These are phyloP conservation scores for Puccinia triticina DNA, from an alignment of 1,284 basidiomycete species.

Conservation along the genomic window DNA sequence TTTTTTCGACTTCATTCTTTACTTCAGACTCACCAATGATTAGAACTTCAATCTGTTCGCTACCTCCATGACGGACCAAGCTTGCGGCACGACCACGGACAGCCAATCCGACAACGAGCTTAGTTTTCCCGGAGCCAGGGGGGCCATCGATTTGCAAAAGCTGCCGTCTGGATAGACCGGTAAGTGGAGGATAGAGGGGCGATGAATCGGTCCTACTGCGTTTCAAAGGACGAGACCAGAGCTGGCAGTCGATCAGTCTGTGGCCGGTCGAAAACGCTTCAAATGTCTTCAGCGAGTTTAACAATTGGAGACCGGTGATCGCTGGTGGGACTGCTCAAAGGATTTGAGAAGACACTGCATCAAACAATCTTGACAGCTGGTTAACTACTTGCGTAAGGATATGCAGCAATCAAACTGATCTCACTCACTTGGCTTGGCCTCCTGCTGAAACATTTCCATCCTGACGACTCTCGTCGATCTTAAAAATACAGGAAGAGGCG, in stretches of 20 bases:
- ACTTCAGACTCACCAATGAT: conserved; percentile 14
- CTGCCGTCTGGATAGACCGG: conserved; percentile 33
- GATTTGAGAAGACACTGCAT: not conserved
- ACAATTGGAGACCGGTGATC: conserved; percentile 33
- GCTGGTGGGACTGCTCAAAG: not conserved
- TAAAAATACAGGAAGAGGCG: too few species aligned
- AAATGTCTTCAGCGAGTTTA: conserved; percentile 15
- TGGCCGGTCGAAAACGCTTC: conserved; percentile 27
- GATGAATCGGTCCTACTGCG: conserved; percentile 11
- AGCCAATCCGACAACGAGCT: conserved; percentile 26
- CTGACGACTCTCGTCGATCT: too few species aligned
- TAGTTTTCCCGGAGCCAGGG: conserved; percentile 44
- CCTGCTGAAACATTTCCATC: too few species aligned
- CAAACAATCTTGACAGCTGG: not conserved
- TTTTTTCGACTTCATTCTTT: not conserved
- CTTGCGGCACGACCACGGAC: conserved; percentile 20
- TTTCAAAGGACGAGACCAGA: conserved; percentile 19
- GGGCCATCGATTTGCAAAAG: conserved; percentile 40
- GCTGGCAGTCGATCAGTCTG: conserved; percentile 2
- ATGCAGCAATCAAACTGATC: too few species aligned
- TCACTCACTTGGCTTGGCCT: too few species aligned
- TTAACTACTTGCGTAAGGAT: too few species aligned
- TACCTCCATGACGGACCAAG: conserved; percentile 11
- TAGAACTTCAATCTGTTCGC: conserved; percentile 27
- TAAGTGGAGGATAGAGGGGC: not conserved